A percentile compares a stretch with the other conserved stretches of the same genome.
These are phyloP conservation scores for Aegilops speltoides DNA, from an alignment of 176 grass and related monocot genomes.

Conservation along the genomic window DNA sequence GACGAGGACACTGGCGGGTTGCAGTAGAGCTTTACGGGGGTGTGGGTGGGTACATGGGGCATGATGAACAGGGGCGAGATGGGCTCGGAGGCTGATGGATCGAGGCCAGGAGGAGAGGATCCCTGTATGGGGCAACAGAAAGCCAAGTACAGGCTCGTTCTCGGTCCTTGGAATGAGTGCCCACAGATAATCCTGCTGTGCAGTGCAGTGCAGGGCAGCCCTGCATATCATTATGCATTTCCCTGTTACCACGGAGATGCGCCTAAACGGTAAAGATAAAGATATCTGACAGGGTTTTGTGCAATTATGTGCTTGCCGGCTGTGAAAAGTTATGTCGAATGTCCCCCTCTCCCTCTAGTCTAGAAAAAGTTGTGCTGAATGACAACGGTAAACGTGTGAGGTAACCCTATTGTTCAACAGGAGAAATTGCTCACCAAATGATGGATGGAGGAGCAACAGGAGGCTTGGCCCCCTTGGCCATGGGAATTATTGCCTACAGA, in stretches of 20 bases:
- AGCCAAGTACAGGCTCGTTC: conserved; percentile 40
- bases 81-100: conserved; percentile 47
- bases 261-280: conserved; percentile 27
- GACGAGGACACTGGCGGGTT: conserved; percentile 41
- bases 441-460: conserved; percentile 32
- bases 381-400: not conserved
- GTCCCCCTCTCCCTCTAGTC: not conserved
- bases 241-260: conserved; percentile 24
- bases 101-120: conserved; percentile 43
- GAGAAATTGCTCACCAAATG: conserved; percentile 22
- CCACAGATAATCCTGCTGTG: conserved; percentile 25
- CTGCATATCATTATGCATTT: conserved; percentile 21
- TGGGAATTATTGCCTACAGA: conserved; percentile 39
- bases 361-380: not conserved
- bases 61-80: conserved; percentile 52
- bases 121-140: conserved; percentile 39
- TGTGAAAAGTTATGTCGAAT: conserved; percentile 1
- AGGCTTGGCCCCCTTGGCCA: conserved; percentile 15
- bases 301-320: conserved; percentile 5
- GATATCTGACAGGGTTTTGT: not conserved
- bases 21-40: conserved; percentile 30
- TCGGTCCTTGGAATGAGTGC: conserved; percentile 40
- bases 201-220: not conserved
- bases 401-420: not conserved
- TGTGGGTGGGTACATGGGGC: conserved; percentile 24